These are phyloP conservation scores for Fusarium solani-melongenae DNA, from an alignment of 2,329 filamentous ascomycete species.

Conservation along the genomic window DNA sequence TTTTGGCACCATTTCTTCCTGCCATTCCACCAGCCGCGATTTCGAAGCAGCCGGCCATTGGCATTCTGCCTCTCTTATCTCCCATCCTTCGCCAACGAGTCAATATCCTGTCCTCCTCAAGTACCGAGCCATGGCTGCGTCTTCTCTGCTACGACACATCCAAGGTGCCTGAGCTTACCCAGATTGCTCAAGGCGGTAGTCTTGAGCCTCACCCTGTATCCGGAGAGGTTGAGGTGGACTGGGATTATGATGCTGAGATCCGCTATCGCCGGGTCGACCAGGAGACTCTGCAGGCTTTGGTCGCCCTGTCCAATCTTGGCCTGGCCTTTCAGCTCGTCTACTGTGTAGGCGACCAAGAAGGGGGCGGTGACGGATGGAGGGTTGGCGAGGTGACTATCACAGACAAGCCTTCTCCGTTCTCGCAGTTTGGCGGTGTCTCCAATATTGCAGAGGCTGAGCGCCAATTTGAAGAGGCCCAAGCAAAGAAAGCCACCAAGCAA, in stretches of 20 bases:
- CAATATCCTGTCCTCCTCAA: slow-evolving; percentile 70
- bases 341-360: slow-evolving; percentile 73
- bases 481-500: slow-evolving; percentile 34
- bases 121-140: slow-evolving; percentile 76
- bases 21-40: slow-evolving; percentile 69
- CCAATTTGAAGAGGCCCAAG: slow-evolving; percentile 54
- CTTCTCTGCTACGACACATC: slow-evolving; percentile 76
- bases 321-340: slow-evolving; percentile 76
- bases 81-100: slow-evolving; percentile 75
- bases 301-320: slow-evolving; percentile 70
- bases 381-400: slow-evolving; percentile 75
- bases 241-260: slow-evolving; percentile 70
- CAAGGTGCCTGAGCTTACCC: slow-evolving; percentile 67
- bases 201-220: slow-evolving; percentile 85
- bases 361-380: slow-evolving; percentile 73
- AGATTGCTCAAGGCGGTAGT: slow-evolving; percentile 69
- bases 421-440: slow-evolving; percentile 60
- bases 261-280: slow-evolving; percentile 76
- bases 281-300: slow-evolving; percentile 78
- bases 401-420: slow-evolving; percentile 68
- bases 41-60: slow-evolving; percentile 66
- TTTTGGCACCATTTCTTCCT: slow-evolving; percentile 68
- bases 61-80: slow-evolving; percentile 69
- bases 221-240: slow-evolving; percentile 81
- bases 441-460: slow-evolving; percentile 71